Evolutionary conservation across 495 filamentous ascomycete species (phyloP).

Genomic region (Neohortaea acidophila): DNA sequence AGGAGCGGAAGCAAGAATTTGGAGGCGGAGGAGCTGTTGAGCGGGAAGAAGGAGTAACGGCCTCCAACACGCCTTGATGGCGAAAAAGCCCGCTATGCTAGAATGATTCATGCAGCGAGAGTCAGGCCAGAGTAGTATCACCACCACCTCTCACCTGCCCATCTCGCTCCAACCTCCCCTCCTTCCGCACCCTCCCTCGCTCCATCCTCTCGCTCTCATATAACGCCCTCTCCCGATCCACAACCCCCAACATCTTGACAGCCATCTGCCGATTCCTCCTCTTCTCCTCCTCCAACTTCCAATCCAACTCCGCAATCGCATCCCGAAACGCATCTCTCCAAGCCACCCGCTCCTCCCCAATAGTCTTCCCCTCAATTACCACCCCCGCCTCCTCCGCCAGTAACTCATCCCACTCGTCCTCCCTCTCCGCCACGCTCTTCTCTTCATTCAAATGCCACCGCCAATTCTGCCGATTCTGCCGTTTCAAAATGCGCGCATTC

Average conservation of each 20-base stretch:
- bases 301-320: constrained; percentile 11
- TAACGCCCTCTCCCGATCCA: constrained; percentile 32
- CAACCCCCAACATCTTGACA: constrained; percentile 33
- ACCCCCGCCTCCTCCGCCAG: constrained; percentile 17
- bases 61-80: too few relatives aligned
- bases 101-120: too few relatives aligned
- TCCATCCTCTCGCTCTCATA: constrained; percentile 27
- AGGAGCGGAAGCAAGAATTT: constrained; percentile 31
- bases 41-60: constrained; percentile 11
- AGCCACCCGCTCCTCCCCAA: background rate
- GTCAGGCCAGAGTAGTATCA: too few relatives aligned
- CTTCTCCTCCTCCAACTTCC: constrained; percentile 16
- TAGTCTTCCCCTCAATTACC: background rate
- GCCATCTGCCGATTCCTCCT: constrained; percentile 22
- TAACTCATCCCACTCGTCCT: constrained; percentile 44
- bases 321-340: constrained; percentile 11
- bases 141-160: background rate
- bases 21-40: constrained; percentile 30
- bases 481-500: constrained; percentile 31
- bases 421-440: constrained; percentile 33
- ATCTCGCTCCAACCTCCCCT: background rate
- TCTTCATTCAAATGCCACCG: constrained; percentile 23
- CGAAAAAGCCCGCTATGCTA: too few relatives aligned
- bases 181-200: constrained; percentile 15
- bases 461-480: constrained; percentile 28